Conservation (phyloP, 495 filamentous ascomycete species). For the Choiromyces venosus region DNA sequence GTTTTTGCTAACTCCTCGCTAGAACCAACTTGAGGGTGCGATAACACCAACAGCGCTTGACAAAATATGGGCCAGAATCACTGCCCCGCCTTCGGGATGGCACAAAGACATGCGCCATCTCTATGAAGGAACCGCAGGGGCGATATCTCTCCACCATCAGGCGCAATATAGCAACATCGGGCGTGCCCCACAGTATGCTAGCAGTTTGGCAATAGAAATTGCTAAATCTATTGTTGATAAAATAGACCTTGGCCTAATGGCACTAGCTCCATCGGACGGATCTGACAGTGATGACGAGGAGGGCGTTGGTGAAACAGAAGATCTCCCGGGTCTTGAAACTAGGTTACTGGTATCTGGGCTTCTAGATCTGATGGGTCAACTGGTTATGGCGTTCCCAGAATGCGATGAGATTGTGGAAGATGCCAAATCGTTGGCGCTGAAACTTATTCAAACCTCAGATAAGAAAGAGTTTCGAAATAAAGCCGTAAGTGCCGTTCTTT, state of each 20-base stretch:
- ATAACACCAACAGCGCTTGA: slow-evolving; percentile 33
- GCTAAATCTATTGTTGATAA: slow-evolving; percentile 36
- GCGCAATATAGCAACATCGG: slow-evolving; percentile 26
- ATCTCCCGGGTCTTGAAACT: slow-evolving; percentile 19
- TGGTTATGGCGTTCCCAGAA: slow-evolving; percentile 34
- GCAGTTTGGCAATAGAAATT: slow-evolving; percentile 29
- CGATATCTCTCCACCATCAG: slow-evolving; percentile 40
- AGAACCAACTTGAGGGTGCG: slow-evolving; percentile 38
- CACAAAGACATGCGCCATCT: slow-evolving; percentile 38
- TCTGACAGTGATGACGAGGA: not conserved
- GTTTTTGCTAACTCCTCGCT: slow-evolving; percentile 15
- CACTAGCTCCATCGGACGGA: slow-evolving; percentile 2
- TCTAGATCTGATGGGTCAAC: slow-evolving; percentile 38
- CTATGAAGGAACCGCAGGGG: slow-evolving; percentile 34
- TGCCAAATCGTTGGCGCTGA: slow-evolving; percentile 34
- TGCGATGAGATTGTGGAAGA: slow-evolving; percentile 29
- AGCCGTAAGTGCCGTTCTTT: slow-evolving; percentile 27
- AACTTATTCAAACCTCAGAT: slow-evolving; percentile 34
- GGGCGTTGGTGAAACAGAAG: not conserved
- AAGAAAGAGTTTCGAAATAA: slow-evolving; percentile 38
- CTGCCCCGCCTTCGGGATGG: slow-evolving; percentile 38
- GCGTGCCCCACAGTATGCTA: slow-evolving; percentile 33
- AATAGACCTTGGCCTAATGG: slow-evolving; percentile 29
- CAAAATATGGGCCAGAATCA: slow-evolving; percentile 35
- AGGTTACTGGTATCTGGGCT: slow-evolving; percentile 40